phyloP scores from a whole-genome alignment of 192 early-diverging fungal species.

The Entophlyctis luteolus region DNA sequence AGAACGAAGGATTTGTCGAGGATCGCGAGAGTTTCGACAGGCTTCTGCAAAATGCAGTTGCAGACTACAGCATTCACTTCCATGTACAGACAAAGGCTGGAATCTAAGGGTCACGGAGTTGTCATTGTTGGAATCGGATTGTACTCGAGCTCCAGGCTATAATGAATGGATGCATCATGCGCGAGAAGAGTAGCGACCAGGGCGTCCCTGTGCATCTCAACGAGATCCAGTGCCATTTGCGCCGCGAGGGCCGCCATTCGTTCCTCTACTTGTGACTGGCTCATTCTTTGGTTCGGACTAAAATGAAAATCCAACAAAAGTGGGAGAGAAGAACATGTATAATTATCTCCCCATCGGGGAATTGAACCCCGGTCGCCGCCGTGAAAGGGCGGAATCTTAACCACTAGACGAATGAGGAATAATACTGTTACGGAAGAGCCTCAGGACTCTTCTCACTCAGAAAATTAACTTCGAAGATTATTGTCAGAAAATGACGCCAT shows the following conservation, averaged over 20 bases:
- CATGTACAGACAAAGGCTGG: slow-evolving; percentile 27
- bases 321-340: too few relatives aligned
- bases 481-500: too few relatives aligned
- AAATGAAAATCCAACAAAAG: not conserved
- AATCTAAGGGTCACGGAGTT: not conserved
- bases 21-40: not conserved
- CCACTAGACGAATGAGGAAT: not conserved
- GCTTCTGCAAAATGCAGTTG: slow-evolving; percentile 7
- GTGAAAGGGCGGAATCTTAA: slow-evolving; percentile 4
- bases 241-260: not conserved
- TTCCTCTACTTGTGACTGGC: not conserved
- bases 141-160: slow-evolving; percentile 31
- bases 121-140: not conserved
- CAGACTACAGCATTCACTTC: slow-evolving; percentile 17
- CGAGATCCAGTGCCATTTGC: slow-evolving; percentile 17
- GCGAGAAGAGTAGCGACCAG: slow-evolving; percentile 22
- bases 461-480: too few relatives aligned
- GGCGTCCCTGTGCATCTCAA: not conserved
- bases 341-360: not conserved
- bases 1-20: slow-evolving; percentile 7
- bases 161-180: slow-evolving; percentile 25
- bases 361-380: slow-evolving; percentile 2
- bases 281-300: not conserved
- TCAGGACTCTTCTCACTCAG: too few relatives aligned
- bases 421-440: too few relatives aligned